These are phyloP conservation scores for Monosporascus sp. DNA, from an alignment of 2,329 filamentous ascomycete genomes.

Conservation along the genomic window DNA sequence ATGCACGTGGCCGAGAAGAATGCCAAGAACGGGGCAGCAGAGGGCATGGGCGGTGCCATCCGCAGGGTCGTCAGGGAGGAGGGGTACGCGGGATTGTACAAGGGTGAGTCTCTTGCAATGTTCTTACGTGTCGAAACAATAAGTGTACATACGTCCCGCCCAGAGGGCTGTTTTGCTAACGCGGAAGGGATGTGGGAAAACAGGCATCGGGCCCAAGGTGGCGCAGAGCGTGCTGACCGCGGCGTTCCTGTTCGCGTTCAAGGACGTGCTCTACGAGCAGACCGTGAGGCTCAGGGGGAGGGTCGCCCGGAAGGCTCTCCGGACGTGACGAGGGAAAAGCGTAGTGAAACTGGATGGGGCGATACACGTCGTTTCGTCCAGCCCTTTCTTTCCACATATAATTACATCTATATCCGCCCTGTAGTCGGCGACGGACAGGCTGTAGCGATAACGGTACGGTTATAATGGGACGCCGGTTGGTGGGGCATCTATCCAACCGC, in stretches of 20 bases:
- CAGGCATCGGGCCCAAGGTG: conserved; percentile 92
- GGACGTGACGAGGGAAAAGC: conserved; percentile 13
- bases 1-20: conserved; percentile 73
- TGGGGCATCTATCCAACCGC: no score
- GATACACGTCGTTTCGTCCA: no score
- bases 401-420: no score
- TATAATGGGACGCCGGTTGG: no score
- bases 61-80: conserved; percentile 78
- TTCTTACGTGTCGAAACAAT: background rate
- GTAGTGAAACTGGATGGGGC: background rate
- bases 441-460: no score
- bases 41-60: conserved; percentile 74
- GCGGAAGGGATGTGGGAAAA: conserved; percentile 1
- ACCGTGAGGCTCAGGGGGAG: conserved; percentile 59
- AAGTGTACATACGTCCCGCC: background rate
- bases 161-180: background rate
- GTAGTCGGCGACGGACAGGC: no score
- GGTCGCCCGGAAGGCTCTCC: conserved; percentile 30
- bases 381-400: no score
- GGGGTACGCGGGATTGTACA: conserved; percentile 88
- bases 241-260: conserved; percentile 95
- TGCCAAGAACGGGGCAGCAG: conserved; percentile 65
- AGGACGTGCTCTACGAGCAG: conserved; percentile 88
- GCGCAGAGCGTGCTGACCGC: conserved; percentile 95
- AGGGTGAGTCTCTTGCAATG: conserved; percentile 55